Evolutionary conservation across 768 basidiomycete species (phyloP).

Genomic region (Suillus clintonianus): DNA sequence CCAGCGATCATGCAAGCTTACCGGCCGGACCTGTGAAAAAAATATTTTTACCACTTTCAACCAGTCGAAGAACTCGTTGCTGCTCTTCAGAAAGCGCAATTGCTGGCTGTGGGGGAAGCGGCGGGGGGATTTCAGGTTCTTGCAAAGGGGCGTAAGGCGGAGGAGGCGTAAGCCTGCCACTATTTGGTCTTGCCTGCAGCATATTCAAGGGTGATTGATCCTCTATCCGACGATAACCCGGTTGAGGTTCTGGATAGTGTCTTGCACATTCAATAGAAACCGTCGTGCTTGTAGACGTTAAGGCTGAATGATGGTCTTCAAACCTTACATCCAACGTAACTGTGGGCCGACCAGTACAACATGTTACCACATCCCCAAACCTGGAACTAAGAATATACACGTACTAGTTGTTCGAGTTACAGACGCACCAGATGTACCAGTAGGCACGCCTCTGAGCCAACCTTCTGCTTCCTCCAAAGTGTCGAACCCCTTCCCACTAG

Average conservation of each 20-base stretch:
- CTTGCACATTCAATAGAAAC: neutral
- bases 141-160: neutral
- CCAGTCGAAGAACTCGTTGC: slow-evolving; percentile 39
- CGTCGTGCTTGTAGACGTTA: slow-evolving; percentile 9
- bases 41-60: slow-evolving; percentile 56
- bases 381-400: slow-evolving; percentile 17
- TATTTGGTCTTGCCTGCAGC: neutral
- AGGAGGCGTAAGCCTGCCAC: neutral
- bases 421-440: slow-evolving; percentile 10
- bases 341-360: neutral
- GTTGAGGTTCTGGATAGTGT: neutral
- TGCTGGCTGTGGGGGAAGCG: slow-evolving; percentile 7
- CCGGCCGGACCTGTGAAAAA: slow-evolving; percentile 82
- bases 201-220: neutral
- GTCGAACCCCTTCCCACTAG: slow-evolving; percentile 35
- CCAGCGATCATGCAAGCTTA: slow-evolving; percentile 23
- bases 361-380: neutral
- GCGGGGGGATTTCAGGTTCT: slow-evolving; percentile 1
- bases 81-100: slow-evolving; percentile 43
- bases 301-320: neutral
- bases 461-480: slow-evolving; percentile 25
- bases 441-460: slow-evolving; percentile 21
- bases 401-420: slow-evolving; percentile 11
- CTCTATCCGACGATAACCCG: neutral
- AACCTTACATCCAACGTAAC: neutral